Evolutionary conservation across 495 filamentous ascomycete genomes (phyloP).

Genomic region (Penicillium coffeae): DNA sequence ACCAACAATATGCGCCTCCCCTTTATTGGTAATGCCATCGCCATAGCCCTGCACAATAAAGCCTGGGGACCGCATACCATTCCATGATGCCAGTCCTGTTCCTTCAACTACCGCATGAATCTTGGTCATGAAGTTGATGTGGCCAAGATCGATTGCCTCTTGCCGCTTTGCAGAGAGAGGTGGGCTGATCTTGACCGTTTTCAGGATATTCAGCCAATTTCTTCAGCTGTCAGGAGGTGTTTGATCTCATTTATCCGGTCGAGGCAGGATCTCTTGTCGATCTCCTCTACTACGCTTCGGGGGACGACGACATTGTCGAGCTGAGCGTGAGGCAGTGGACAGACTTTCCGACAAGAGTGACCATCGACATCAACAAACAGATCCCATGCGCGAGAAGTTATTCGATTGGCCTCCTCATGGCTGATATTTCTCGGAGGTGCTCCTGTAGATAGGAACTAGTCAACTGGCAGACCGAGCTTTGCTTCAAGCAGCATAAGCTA

Average conservation of each 20-base stretch:
- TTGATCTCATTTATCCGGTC: constrained; percentile 23
- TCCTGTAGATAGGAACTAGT: no score
- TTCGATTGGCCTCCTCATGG: constrained; percentile 14
- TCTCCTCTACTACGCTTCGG: constrained; percentile 6
- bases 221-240: constrained; percentile 15
- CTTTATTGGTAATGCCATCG: constrained; percentile 2
- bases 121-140: constrained; percentile 22
- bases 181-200: constrained; percentile 16
- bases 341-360: constrained; percentile 9
- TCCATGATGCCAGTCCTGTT: background rate
- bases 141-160: constrained; percentile 16
- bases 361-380: constrained; percentile 17
- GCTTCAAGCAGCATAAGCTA: no score
- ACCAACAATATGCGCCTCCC: background rate
- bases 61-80: background rate
- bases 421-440: constrained; percentile 1
- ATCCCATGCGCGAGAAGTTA: constrained; percentile 8
- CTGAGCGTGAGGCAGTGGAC: constrained; percentile 14
- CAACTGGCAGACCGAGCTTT: no score
- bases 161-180: constrained; percentile 17
- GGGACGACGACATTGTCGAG: constrained; percentile 14
- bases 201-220: constrained; percentile 18
- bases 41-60: background rate
- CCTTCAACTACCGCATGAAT: constrained; percentile 19
- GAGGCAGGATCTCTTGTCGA: constrained; percentile 17